These are phyloP conservation scores for Auricularia sp. DNA, from an alignment of 768 basidiomycete species.

Conservation along the genomic window DNA sequence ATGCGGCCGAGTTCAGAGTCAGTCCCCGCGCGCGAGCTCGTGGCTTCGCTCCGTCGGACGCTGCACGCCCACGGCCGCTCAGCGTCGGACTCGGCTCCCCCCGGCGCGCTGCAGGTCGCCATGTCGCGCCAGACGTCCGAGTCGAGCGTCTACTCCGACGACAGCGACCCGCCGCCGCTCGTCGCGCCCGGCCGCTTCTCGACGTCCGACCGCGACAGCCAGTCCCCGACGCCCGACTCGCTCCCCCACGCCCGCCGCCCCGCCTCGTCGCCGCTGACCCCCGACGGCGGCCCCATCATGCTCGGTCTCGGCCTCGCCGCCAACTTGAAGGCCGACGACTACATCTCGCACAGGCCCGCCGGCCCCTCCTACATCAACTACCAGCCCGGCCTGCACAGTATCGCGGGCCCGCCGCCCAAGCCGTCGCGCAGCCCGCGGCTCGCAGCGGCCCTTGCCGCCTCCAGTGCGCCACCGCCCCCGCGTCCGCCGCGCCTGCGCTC, in stretches of 20 bases:
- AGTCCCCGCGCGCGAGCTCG: not conserved
- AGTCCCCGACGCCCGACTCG: not conserved
- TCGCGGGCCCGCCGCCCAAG: slow-evolving; percentile 62
- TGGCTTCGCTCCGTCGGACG: not conserved
- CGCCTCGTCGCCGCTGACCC: not conserved
- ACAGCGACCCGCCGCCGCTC: not conserved
- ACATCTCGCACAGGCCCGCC: slow-evolving; percentile 1
- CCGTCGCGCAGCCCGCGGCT: slow-evolving; percentile 36
- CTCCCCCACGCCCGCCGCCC: not conserved
- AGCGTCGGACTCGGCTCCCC: not conserved
- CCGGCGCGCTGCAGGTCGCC: not conserved
- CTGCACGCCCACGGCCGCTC: not conserved
- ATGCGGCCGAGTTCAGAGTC: not conserved
- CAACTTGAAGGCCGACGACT: not conserved
- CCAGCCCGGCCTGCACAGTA: slow-evolving; percentile 45
- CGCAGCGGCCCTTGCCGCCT: slow-evolving; percentile 34
- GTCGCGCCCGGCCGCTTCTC: not conserved
- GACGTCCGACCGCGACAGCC: not conserved
- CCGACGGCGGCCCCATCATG: not conserved
- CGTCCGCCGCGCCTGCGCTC: slow-evolving; percentile 55
- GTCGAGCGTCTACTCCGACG: not conserved
- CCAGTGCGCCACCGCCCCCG: slow-evolving; percentile 36
- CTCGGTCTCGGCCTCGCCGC: not conserved
- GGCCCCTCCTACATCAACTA: slow-evolving; percentile 9
- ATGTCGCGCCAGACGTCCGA: not conserved